Evolutionary conservation across 1,284 basidiomycete species (phyloP).

Genomic region (Cutaneotrichosporon dermatis): DNA sequence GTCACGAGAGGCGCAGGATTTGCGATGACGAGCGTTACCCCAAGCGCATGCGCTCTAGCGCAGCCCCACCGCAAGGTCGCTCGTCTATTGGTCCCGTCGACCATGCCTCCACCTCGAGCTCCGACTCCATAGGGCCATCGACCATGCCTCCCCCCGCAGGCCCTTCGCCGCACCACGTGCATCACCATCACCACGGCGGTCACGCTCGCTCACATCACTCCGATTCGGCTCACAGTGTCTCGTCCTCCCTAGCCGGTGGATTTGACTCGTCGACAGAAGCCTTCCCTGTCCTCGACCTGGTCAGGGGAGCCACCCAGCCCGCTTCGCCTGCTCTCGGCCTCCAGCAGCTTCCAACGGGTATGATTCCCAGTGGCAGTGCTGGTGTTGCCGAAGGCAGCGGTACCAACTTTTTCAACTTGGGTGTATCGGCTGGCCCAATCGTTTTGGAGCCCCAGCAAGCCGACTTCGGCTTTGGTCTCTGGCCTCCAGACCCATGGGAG

Average conservation of each 20-base stretch:
- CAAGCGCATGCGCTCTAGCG: slow-evolving; percentile 8
- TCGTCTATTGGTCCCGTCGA: not conserved
- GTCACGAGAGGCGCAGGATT: slow-evolving; percentile 40
- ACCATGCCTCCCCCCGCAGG: not conserved
- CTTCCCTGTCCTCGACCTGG: not conserved
- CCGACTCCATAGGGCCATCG: not conserved
- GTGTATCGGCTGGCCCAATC: not conserved
- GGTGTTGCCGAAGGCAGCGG: not conserved
- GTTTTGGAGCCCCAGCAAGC: slow-evolving; percentile 7
- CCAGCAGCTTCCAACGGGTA: not conserved
- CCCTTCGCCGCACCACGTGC: not conserved
- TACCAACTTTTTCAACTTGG: not conserved
- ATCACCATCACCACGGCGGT: not conserved
- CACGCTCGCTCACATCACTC: not conserved
- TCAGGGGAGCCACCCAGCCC: not conserved
- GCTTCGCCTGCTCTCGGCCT: not conserved
- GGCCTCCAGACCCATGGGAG: slow-evolving; percentile 24
- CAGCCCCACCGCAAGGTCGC: not conserved
- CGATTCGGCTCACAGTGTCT: not conserved
- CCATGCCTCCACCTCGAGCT: not conserved
- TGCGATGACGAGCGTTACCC: slow-evolving; percentile 27
- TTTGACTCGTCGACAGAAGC: not conserved
- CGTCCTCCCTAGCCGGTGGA: not conserved
- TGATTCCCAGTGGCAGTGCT: not conserved
- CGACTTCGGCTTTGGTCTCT: slow-evolving; percentile 17